Percentiles rank a stretch among this genome's conserved stretches.
Evolutionary conservation across 2,329 filamentous ascomycete species (phyloP).

Genomic region (Endoconidiophora laricicola): DNA sequence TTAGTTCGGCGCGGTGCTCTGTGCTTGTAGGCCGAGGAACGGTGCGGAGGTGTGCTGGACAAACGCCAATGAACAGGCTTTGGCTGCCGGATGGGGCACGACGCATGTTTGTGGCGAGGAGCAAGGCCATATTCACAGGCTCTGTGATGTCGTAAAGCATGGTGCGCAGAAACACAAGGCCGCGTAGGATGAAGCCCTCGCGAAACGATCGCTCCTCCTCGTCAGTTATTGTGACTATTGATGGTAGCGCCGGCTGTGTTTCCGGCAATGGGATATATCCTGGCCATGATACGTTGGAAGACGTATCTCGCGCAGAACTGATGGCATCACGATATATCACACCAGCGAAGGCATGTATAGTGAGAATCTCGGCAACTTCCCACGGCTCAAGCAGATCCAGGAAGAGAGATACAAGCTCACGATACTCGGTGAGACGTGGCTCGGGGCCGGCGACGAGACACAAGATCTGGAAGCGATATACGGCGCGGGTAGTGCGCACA

Average conservation of each 20-base stretch:
- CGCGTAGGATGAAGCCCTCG: constrained; percentile 4
- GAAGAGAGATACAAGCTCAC: not conserved
- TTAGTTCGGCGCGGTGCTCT: not conserved
- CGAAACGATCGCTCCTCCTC: not conserved
- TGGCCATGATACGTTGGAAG: not conserved
- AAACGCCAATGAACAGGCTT: not conserved
- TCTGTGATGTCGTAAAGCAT: constrained; percentile 4
- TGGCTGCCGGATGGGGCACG: not conserved
- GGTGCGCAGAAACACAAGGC: constrained; percentile 5
- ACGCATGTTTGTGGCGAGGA: not conserved
- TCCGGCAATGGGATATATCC: not conserved
- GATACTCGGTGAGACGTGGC: not conserved
- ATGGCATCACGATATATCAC: constrained; percentile 7
- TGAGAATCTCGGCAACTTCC: constrained; percentile 10
- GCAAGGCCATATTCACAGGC: not conserved
- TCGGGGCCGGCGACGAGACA: constrained; percentile 2
- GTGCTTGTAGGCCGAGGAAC: not conserved
- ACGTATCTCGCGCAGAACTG: not conserved
- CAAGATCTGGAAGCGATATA: constrained; percentile 11
- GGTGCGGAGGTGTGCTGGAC: not conserved
- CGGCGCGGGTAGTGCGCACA: constrained; percentile 5
- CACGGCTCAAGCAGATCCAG: constrained; percentile 10
- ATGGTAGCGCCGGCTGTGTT: too few relatives aligned
- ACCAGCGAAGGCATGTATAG: constrained; percentile 7
- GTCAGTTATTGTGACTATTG: not conserved